A percentile compares a stretch with the other conserved stretches of the same genome.
Evolutionary conservation across 495 filamentous ascomycete genomes (phyloP).

Genomic region (Friedmanniomyces simplex): DNA sequence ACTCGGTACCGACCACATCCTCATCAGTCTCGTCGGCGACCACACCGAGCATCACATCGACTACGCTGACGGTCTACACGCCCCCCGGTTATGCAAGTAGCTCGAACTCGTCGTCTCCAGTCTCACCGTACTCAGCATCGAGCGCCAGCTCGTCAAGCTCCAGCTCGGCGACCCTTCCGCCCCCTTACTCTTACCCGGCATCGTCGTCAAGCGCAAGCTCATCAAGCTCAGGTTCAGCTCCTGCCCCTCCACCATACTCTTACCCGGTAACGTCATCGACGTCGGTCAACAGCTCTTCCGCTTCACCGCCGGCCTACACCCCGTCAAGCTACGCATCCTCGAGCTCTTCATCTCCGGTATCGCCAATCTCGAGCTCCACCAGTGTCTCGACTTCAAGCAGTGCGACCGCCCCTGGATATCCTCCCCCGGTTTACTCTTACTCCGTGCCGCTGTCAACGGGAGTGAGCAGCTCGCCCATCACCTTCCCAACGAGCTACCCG

Average conservation of each 20-base stretch:
- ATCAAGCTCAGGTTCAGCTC: not conserved
- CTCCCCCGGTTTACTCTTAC: not conserved
- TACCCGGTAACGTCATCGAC: not conserved
- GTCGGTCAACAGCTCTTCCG: not conserved
- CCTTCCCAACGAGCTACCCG: not conserved
- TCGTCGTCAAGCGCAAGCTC: not conserved
- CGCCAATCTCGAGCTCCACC: slow-evolving; percentile 2
- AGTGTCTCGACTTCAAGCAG: not conserved
- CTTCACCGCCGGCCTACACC: not conserved
- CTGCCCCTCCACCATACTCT: not conserved
- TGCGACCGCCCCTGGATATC: not conserved
- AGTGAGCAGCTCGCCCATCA: too few relatives aligned
- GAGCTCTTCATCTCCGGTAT: not conserved
- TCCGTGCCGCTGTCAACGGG: not conserved
- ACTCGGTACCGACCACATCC: too few relatives aligned
- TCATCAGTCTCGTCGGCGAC: too few relatives aligned
- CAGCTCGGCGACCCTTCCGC: not conserved
- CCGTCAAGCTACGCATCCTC: not conserved
- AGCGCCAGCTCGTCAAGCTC: not conserved
- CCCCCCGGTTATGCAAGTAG: not conserved
- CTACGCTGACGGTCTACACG: too few relatives aligned
- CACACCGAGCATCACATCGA: too few relatives aligned
- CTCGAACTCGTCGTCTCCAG: not conserved
- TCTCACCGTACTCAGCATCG: not conserved
- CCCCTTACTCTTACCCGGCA: not conserved